Conservation (phyloP, 306 rosid genomes). For the Trifolium repens region DNA sequence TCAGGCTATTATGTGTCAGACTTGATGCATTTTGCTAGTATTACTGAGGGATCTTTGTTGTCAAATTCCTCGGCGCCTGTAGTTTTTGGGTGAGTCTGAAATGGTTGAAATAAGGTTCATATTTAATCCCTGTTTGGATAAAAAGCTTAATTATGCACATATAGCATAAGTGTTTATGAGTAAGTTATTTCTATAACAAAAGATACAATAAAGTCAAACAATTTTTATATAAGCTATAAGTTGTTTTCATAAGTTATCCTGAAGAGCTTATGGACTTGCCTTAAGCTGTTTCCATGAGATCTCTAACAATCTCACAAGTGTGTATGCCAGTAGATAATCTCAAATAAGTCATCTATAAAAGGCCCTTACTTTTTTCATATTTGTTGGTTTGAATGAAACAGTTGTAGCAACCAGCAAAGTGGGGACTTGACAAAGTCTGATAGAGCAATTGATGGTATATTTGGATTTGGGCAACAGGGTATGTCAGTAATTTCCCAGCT, state of each 20-base stretch:
- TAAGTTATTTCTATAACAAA: neutral
- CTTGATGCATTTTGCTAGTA: constrained; percentile 67
- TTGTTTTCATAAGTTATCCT: neutral
- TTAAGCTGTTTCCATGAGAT: neutral
- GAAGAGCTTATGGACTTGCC: neutral
- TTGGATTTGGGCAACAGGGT: constrained; percentile 87
- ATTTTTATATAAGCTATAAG: neutral
- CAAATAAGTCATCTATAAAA: neutral
- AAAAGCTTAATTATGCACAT: neutral
- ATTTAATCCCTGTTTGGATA: neutral
- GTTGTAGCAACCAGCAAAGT: constrained; percentile 81
- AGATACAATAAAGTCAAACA: neutral
- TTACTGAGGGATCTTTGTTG: constrained; percentile 53
- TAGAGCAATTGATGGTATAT: constrained; percentile 88
- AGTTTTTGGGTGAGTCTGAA: constrained; percentile 72
- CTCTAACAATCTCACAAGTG: neutral
- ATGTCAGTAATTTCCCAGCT: constrained; percentile 84
- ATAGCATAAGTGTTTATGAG: neutral
- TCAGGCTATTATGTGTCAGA: constrained; percentile 82
- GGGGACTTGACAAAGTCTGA: constrained; percentile 85
- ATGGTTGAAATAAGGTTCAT: constrained; percentile 17
- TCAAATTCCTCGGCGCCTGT: constrained; percentile 66
- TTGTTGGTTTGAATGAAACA: constrained; percentile 54
- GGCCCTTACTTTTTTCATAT: neutral
- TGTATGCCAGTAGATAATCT: neutral